phyloP scores from a whole-genome alignment of 2,329 filamentous ascomycete species.

The Neocucurbitaria cava region DNA sequence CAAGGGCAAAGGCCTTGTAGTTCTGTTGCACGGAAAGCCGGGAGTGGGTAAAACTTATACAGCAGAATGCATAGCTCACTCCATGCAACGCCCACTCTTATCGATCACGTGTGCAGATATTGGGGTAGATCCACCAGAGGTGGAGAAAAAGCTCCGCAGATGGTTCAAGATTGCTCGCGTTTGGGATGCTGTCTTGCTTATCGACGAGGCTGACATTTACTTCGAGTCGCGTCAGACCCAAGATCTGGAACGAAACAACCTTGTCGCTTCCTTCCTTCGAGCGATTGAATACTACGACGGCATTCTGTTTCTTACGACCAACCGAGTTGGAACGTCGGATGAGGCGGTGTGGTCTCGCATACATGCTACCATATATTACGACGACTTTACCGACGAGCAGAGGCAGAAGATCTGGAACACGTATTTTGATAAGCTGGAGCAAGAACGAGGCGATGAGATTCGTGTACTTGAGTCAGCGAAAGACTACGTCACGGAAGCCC shows the following conservation, averaged over 20 bases:
- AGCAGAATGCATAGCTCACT: conserved; percentile 6
- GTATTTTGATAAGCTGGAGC: conserved; percentile 5
- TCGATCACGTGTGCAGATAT: conserved; percentile 6
- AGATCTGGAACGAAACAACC: conserved; percentile 17
- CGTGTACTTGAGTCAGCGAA: conserved; percentile 3
- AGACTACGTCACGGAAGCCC: conserved; percentile 6
- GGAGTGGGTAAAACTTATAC: conserved; percentile 24
- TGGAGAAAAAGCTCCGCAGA: conserved; percentile 10
- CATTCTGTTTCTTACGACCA: conserved; percentile 34
- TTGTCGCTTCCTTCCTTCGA: conserved; percentile 33
- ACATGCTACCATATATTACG: conserved; percentile 10
- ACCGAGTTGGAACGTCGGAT: conserved; percentile 26
- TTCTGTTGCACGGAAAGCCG: conserved; percentile 23
- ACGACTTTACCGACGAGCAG: not conserved
- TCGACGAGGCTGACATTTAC: conserved; percentile 31
- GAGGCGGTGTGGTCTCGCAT: conserved; percentile 26
- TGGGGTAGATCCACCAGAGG: conserved; percentile 9
- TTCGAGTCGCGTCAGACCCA: conserved; percentile 43
- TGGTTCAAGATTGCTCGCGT: not conserved
- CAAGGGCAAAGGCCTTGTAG: conserved; percentile 28
- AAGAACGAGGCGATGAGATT: conserved; percentile 1
- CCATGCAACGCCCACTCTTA: not conserved
- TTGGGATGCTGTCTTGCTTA: conserved; percentile 39
- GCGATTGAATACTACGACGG: conserved; percentile 9
- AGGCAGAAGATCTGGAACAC: conserved; percentile 15